A percentile compares a stretch with the other conserved stretches of the same genome.
phyloP scores from a whole-genome alignment of 805 yeast genomes.

The Lipomyces yamanashiensis region DNA sequence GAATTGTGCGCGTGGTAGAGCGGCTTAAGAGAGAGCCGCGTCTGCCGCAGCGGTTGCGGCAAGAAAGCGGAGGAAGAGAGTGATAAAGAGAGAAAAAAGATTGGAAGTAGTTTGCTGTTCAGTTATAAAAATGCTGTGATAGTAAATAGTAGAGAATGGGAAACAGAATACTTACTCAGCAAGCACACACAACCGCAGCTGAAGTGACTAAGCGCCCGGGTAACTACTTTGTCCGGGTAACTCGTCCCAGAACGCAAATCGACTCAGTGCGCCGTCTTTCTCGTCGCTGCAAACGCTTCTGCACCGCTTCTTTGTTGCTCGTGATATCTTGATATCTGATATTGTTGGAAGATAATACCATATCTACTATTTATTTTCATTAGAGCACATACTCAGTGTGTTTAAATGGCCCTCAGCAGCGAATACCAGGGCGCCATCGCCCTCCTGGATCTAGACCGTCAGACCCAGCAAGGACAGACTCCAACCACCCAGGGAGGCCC shows the following conservation, averaged over 20 bases:
- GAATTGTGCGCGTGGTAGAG: constrained; percentile 6
- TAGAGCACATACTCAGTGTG: neutral
- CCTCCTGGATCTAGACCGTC: constrained; percentile 37
- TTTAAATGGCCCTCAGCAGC: constrained; percentile 28
- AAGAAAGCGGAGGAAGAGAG: neutral
- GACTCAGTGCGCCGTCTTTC: too few species aligned
- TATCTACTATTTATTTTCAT: neutral
- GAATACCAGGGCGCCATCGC: constrained; percentile 41
- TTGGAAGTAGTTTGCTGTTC: neutral
- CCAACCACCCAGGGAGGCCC: constrained; percentile 20
- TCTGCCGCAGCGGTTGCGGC: constrained; percentile 21
- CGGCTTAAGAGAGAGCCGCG: constrained; percentile 7
- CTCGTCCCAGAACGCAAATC: too few species aligned
- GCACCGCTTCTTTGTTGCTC: neutral
- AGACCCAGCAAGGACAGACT: constrained; percentile 12
- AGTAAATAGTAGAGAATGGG: too few species aligned
- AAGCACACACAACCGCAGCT: too few species aligned
- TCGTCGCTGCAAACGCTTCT: too few species aligned
- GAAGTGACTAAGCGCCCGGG: too few species aligned
- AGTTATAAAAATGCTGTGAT: too few species aligned
- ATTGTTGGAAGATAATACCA: neutral
- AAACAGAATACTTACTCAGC: too few species aligned
- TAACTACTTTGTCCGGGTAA: too few species aligned
- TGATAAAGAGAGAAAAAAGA: neutral
- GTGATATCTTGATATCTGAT: too few species aligned